Evolutionary conservation across 2,329 filamentous ascomycete genomes (phyloP).

Genomic region (Fonsecaea monophora): DNA sequence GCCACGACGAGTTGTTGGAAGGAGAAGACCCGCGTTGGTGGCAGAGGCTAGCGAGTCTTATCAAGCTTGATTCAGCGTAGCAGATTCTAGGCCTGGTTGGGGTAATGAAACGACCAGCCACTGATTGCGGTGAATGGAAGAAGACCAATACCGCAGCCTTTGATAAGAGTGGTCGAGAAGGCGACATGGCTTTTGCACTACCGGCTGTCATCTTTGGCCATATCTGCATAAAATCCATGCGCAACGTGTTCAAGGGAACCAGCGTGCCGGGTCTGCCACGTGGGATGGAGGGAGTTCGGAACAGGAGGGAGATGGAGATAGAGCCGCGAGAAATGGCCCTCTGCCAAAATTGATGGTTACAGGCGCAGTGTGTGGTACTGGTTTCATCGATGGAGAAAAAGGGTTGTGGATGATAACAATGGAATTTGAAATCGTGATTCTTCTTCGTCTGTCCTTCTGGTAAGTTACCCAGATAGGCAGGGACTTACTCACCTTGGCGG

Average conservation of each 20-base stretch:
- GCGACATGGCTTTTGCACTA: background rate
- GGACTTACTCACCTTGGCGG: too few relatives aligned
- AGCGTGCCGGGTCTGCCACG: conserved; percentile 11
- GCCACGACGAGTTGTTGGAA: conserved; percentile 8
- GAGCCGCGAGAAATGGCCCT: background rate
- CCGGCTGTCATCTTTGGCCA: background rate
- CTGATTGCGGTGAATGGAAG: background rate
- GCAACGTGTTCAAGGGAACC: background rate
- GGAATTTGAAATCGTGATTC: too few relatives aligned
- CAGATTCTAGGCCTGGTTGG: background rate
- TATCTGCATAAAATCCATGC: background rate
- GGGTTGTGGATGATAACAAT: too few relatives aligned
- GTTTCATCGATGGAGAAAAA: too few relatives aligned
- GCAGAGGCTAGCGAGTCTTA: conserved; percentile 5
- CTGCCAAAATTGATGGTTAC: background rate
- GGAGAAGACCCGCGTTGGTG: conserved; percentile 6
- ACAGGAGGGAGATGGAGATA: background rate
- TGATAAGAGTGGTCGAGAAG: background rate
- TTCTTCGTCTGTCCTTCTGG: too few relatives aligned
- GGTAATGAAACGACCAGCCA: background rate
- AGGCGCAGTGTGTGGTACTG: too few relatives aligned
- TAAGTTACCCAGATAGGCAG: too few relatives aligned
- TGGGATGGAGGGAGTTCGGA: background rate
- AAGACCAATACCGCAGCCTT: background rate
- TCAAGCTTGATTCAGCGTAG: background rate